A percentile compares a stretch with the other conserved stretches of the same genome.
phyloP scores from a whole-genome alignment of 495 filamentous ascomycete species.

The Polyplosphaeria fusca region DNA sequence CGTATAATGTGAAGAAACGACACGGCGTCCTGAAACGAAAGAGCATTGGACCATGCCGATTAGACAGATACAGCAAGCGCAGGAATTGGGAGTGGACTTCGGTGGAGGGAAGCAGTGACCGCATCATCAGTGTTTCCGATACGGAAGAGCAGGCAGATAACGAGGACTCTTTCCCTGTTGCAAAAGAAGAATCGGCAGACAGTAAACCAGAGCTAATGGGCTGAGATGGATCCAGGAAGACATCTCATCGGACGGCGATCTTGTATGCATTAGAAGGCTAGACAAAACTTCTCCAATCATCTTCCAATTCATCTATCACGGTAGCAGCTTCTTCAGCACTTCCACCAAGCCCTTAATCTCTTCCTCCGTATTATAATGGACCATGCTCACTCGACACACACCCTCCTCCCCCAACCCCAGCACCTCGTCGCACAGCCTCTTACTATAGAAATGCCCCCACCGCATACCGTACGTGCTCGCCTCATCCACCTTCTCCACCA shows the following conservation, averaged over 20 bases:
- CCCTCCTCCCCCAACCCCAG: conserved; percentile 57
- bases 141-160: no score
- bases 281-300: not conserved
- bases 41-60: no score
- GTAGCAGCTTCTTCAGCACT: conserved; percentile 30
- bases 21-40: no score
- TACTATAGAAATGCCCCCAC: conserved; percentile 67
- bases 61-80: no score
- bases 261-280: not conserved
- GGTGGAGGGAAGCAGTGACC: no score
- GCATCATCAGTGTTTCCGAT: no score
- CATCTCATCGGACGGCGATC: not conserved
- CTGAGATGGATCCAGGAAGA: not conserved
- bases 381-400: conserved; percentile 65
- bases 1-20: no score
- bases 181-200: no score
- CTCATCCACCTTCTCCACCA: conserved; percentile 62
- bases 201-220: no score
- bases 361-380: conserved; percentile 74
- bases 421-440: conserved; percentile 58
- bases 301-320: not conserved
- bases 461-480: conserved; percentile 56
- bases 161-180: no score
- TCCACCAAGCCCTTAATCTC: conserved; percentile 41
- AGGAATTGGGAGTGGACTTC: no score